Percentiles rank a stretch among this genome's conserved stretches.
Evolutionary conservation across 2,329 filamentous ascomycete species (phyloP).

Genomic region (Leptosphaerulina australis): DNA sequence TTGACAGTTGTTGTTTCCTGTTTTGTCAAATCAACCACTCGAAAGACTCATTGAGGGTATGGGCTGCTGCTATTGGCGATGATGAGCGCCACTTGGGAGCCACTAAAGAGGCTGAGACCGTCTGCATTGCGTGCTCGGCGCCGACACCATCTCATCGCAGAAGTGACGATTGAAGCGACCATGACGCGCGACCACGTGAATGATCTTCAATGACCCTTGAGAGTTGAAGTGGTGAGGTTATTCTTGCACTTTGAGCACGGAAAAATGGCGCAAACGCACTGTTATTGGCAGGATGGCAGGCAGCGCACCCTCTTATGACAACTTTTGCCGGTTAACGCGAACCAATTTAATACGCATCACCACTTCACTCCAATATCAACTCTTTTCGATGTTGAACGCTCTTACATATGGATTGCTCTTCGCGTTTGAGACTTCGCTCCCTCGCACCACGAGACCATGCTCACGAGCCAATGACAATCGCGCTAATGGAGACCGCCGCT

Average conservation of each 20-base stretch:
- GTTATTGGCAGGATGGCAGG: conserved; percentile 13
- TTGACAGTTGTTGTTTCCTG: not conserved
- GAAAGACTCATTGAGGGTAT: too few species aligned
- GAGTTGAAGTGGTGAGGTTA: conserved; percentile 8
- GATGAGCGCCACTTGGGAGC: not conserved
- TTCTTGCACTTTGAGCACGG: conserved; percentile 14
- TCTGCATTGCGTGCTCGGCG: not conserved
- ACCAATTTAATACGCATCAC: not conserved
- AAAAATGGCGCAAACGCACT: conserved; percentile 15
- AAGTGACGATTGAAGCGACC: not conserved
- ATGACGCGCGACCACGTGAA: conserved; percentile 11
- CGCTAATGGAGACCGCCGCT: conserved; percentile 29
- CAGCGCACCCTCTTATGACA: conserved; percentile 11
- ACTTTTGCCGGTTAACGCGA: conserved; percentile 14
- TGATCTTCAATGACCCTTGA: not conserved
- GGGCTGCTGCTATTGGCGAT: too few species aligned
- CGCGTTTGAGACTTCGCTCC: conserved; percentile 4
- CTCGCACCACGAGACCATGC: conserved; percentile 18
- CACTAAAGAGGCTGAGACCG: not conserved
- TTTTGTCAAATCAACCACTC: too few species aligned
- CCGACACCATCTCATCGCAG: not conserved
- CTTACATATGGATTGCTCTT: not conserved
- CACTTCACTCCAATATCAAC: not conserved
- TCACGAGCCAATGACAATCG: conserved; percentile 28
- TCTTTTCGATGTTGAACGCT: not conserved